Evolutionary conservation across 306 rosid genomes (phyloP).

Genomic region (Prunus davidiana): DNA sequence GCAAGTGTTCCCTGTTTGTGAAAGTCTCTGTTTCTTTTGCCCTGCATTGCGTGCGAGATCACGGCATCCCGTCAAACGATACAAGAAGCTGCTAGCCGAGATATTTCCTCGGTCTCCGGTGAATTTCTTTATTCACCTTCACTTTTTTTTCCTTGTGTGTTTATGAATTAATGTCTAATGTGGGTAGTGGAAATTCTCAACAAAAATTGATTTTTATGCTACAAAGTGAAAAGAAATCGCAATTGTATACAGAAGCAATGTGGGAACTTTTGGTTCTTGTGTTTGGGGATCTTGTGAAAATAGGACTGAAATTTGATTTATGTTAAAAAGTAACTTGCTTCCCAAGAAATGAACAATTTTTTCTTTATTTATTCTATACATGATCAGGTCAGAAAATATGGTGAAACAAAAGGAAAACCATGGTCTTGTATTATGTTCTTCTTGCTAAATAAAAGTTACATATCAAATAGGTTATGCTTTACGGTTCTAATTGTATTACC

Average conservation of each 20-base stretch:
- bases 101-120: slow-evolving; percentile 74
- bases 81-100: slow-evolving; percentile 72
- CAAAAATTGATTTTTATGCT: not conserved
- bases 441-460: not conserved
- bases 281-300: not conserved
- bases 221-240: not conserved
- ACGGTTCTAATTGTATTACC: not conserved
- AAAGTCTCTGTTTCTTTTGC: slow-evolving; percentile 72
- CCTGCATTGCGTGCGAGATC: slow-evolving; percentile 76
- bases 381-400: not conserved
- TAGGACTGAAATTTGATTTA: not conserved
- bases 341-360: not conserved
- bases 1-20: slow-evolving; percentile 74
- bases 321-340: not conserved
- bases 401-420: not conserved
- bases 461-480: not conserved
- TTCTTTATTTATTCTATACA: not conserved
- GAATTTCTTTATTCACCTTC: not conserved
- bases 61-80: slow-evolving; percentile 79
- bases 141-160: not conserved
- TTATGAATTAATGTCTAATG: not conserved
- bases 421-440: not conserved
- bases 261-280: not conserved
- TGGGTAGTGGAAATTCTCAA: not conserved
- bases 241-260: not conserved